A percentile compares a stretch with the other conserved stretches of the same genome.
phyloP scores from a whole-genome alignment of 1,139 yeast species.

The Nakaseomyces bracarensis region DNA sequence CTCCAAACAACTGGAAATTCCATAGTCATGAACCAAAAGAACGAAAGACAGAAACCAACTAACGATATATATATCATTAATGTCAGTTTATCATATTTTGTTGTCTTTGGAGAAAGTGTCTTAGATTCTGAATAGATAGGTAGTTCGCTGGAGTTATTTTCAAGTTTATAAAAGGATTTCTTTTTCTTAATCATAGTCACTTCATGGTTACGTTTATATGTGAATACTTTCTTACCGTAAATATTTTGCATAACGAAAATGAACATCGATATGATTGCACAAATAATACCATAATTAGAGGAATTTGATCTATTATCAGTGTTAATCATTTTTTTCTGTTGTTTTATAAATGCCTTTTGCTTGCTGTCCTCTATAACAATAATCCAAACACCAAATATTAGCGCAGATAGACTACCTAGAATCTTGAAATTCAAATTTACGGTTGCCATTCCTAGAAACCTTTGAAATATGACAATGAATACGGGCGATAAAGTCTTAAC shows the following conservation, averaged over 20 bases:
- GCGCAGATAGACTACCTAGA: constrained; percentile 54
- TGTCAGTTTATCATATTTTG: constrained; percentile 69
- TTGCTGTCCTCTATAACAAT: constrained; percentile 28
- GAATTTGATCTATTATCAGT: constrained; percentile 23
- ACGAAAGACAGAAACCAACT: constrained; percentile 69
- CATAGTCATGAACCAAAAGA: constrained; percentile 67
- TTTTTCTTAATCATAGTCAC: neutral
- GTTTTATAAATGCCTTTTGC: constrained; percentile 5
- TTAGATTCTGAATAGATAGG: constrained; percentile 7
- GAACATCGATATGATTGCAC: constrained; percentile 73
- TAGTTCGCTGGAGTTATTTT: constrained; percentile 6
- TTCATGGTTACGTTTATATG: constrained; percentile 35
- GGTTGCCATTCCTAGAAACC: constrained; percentile 47
- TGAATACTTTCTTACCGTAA: constrained; percentile 78
- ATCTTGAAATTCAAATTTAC: constrained; percentile 60
- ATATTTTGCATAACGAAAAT: constrained; percentile 90
- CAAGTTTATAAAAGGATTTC: constrained; percentile 5
- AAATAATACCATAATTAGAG: constrained; percentile 58
- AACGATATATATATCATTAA: constrained; percentile 76
- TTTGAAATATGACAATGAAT: constrained; percentile 70
- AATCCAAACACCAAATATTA: constrained; percentile 33
- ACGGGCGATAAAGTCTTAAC: constrained; percentile 88
- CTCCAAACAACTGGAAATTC: constrained; percentile 42
- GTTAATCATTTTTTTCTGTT: neutral
- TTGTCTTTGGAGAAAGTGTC: constrained; percentile 3